These are phyloP conservation scores for Zasmidium citrigriseum DNA, from an alignment of 2,329 filamentous ascomycete genomes.

Conservation along the genomic window DNA sequence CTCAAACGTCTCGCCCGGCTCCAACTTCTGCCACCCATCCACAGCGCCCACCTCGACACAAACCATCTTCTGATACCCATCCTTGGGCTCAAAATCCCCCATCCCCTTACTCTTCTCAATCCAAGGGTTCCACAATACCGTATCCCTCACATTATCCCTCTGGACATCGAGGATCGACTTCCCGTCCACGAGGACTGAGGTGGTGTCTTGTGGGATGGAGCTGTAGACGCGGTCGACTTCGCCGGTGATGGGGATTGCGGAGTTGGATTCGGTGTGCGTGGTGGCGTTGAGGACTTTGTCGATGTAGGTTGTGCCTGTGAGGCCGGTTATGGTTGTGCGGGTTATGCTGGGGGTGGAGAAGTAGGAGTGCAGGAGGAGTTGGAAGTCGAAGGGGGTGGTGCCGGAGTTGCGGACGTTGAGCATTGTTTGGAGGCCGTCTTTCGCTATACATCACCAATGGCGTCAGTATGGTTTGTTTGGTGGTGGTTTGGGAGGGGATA, in stretches of 20 bases:
- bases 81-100: slow-evolving; percentile 83
- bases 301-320: slow-evolving; percentile 67
- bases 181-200: slow-evolving; percentile 64
- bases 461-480: too few relatives aligned
- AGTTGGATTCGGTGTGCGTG: slow-evolving; percentile 65
- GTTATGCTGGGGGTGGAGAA: slow-evolving; percentile 76
- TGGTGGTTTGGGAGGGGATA: too few relatives aligned
- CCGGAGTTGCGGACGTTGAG: slow-evolving; percentile 90
- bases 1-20: slow-evolving; percentile 72
- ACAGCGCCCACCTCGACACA: slow-evolving; percentile 92
- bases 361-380: slow-evolving; percentile 90
- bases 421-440: slow-evolving; percentile 73
- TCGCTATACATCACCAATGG: slow-evolving; percentile 30
- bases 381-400: slow-evolving; percentile 79
- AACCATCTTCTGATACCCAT: slow-evolving; percentile 89
- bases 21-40: slow-evolving; percentile 67
- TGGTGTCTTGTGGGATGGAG: slow-evolving; percentile 60
- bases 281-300: slow-evolving; percentile 77
- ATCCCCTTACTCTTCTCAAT: slow-evolving; percentile 78
- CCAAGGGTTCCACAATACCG: slow-evolving; percentile 98
- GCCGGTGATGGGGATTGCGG: slow-evolving; percentile 67
- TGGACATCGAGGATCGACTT: slow-evolving; percentile 70
- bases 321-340: slow-evolving; percentile 70
- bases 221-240: slow-evolving; percentile 91
- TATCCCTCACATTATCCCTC: slow-evolving; percentile 81